These are phyloP conservation scores for Bolboschoenoplectus hybrid DNA, from an alignment of 202 grass and related monocot species.

Conservation along the genomic window DNA sequence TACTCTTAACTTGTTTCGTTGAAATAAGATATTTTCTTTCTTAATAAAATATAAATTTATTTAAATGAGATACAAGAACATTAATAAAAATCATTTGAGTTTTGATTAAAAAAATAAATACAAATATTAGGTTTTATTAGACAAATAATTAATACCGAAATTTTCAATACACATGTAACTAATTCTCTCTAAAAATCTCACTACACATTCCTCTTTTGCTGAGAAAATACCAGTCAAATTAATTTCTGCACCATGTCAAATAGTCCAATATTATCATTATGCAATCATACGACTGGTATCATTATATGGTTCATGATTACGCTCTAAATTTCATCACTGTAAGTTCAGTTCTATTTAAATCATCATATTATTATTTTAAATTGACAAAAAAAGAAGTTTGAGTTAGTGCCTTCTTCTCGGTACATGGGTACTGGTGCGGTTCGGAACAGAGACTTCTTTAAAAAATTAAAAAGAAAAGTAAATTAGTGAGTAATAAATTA, in stretches of 20 bases:
- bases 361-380: constrained; percentile 10
- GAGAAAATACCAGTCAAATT: constrained; percentile 16
- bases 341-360: neutral
- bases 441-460: neutral
- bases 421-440: neutral
- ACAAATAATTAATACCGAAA: no score
- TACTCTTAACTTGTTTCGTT: neutral
- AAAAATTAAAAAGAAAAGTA: neutral
- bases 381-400: neutral
- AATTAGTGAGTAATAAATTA: neutral
- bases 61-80: neutral
- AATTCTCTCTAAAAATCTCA: no score
- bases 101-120: neutral
- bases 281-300: constrained; percentile 33
- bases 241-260: neutral
- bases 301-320: constrained; percentile 39
- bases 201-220: neutral
- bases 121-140: no score
- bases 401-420: neutral
- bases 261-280: constrained; percentile 31
- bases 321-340: constrained; percentile 26
- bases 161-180: no score
- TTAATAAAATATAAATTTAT: neutral
- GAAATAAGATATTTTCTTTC: neutral
- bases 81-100: neutral